phyloP scores from a whole-genome alignment of 2,329 filamentous ascomycete species.

The Trichophyton equinum region DNA sequence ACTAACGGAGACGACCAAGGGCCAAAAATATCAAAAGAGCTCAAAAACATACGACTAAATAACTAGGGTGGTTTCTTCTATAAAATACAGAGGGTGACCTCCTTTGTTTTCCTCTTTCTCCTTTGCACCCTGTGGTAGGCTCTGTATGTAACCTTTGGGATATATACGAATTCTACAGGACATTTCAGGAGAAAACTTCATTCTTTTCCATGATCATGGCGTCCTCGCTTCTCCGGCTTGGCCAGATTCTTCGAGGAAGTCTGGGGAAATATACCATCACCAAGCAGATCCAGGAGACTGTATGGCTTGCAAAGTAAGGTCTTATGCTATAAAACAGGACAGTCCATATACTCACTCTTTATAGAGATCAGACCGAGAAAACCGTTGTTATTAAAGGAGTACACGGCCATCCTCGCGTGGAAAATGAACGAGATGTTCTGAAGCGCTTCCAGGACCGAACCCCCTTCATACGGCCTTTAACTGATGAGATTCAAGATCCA shows the following conservation, averaged over 20 bases:
- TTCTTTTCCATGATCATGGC: neutral
- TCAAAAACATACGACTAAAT: too few species aligned
- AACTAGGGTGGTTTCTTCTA: too few species aligned
- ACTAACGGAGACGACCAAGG: too few species aligned
- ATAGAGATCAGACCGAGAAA: constrained; percentile 9
- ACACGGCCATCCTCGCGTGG: constrained; percentile 14
- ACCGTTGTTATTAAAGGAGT: constrained; percentile 19
- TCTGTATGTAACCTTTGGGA: too few species aligned
- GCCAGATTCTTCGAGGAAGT: constrained; percentile 2
- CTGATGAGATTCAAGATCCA: neutral
- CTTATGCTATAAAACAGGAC: neutral
- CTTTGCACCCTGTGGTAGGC: too few species aligned
- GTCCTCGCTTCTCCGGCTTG: neutral
- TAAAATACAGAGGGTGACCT: too few species aligned
- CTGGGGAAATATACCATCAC: constrained; percentile 6
- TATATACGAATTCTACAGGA: too few species aligned
- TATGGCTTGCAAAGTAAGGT: constrained; percentile 10
- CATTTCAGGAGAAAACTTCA: too few species aligned
- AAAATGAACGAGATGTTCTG: constrained; percentile 20
- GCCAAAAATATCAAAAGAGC: too few species aligned
- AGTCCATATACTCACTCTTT: neutral
- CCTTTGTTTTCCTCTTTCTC: too few species aligned
- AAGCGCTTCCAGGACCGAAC: constrained; percentile 17
- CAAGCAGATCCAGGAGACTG: constrained; percentile 9
- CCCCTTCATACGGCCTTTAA: constrained; percentile 15